Evolutionary conservation across 2,329 filamentous ascomycete genomes (phyloP), one percentile per base, ranked within the genome.

Genomic region (Colletotrichum acutatum): DNA sequence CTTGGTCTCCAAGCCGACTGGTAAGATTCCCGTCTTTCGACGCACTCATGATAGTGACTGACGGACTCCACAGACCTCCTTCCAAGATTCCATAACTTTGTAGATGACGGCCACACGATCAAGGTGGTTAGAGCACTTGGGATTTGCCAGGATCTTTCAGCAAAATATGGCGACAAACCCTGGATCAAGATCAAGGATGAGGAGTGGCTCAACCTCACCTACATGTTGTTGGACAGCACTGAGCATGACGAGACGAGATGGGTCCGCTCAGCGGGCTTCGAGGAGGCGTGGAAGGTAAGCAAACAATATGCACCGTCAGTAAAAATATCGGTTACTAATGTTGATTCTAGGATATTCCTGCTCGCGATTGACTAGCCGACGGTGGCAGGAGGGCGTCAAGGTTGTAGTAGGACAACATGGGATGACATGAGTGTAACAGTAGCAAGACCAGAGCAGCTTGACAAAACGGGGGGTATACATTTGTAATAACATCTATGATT

Each of bases 41-140:
- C 3, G 3, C 19, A 49, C 42, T 49, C 19, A 26, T 19, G 7
- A 26, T 1, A 14, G 19, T 5, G 30, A 28, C 57, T 54, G 49
- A 62, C 4, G 4, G 6, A 24, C 5, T n/a, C 16, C 24, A 4
- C 49, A 81, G 85, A 86, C 1, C 80, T 90, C 3, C 80, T 90
- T 7, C 79, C 84, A 1, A 82, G 86, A 11, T 79, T 91, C 22
- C 84, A 86, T 71, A 73, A 75, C 11, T 78, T 88, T 42, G 30
- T 42, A 11, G 95, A 98, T 76, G 95, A 98, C 81, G 95, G 95
- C 0, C 96, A 98, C 82, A 87, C 90, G 11, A 86, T 91, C 66
- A 98, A 98, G 82, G 83, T 97, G 5, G 86, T 92, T 8, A 86
- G 95, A 37, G 92, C 94, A 1, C 81, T 97, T 22, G 88, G 89